Evolutionary conservation across 108 stramenopile species (phyloP), one percentile per base, ranked within the genome.

Genomic region (Chaetoceros muelleri): DNA sequence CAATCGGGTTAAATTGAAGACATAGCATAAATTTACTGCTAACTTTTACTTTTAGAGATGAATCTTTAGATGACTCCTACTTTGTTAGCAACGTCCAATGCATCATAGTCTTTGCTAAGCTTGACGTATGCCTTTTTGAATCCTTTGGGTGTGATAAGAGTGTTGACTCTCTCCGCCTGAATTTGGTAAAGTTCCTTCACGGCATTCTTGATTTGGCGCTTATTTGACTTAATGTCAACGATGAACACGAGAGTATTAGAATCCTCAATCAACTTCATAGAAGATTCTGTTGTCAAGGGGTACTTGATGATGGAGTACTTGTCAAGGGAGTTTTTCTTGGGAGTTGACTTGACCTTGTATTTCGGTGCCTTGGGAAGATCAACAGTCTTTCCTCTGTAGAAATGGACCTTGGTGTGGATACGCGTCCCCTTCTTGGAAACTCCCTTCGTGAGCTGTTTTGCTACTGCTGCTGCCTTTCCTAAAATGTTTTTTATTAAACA

Each of bases 181-280:
- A 98, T 98, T 30, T 95, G 90, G 92, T 97, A 97, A 28, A 97
- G 73, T 44, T 90, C 93, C 73, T 92, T 79, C 5, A 99, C 96
- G 49, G 99, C 99, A 30, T 82, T 75, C 92, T 98, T 98, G 85
- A 99, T 99, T 85, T 98, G 99, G 53, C 94, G 84, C 89, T 99
- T 99, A 88, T 99, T 99, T 62, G 97, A 83, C 69, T 84, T 89
- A 55, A 99, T 85, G 63, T 98, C 96, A 25, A 98, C 96, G 71
- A 99, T 96, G 82, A 99, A 98, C 55, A 99, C 99, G 54, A 99
- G 90, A 63, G 99, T 99, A 85, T 99, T 99, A 86, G 88, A 82
- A 71, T 98, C 97, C 79, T 99, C 99, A 61, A 99, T 99, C 61
- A 98, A 90, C 75, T 98, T 98, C 97, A 99, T 99, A 46, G 97